Evolutionary conservation across 2,329 filamentous ascomycete species (phyloP).

Genomic region (Gaeumannomyces sp.): DNA sequence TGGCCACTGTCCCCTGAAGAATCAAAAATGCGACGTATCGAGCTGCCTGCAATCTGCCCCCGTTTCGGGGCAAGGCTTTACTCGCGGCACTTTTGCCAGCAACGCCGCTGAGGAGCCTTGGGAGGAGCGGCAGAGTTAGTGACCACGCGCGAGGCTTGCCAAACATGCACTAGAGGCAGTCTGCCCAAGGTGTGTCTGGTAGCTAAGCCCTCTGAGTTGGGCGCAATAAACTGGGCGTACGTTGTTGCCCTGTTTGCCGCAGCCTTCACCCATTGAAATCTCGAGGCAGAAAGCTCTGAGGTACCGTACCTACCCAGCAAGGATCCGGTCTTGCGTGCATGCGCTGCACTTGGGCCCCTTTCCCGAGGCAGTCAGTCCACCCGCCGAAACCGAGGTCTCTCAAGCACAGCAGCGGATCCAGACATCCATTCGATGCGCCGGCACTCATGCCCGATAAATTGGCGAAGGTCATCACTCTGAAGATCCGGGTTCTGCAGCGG

Average conservation of each 20-base stretch:
- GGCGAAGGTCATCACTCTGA: neutral
- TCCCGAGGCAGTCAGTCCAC: neutral
- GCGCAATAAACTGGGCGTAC: too few relatives aligned
- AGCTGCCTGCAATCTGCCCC: neutral
- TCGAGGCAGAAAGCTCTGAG: neutral
- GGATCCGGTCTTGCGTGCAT: neutral
- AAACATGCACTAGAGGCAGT: neutral
- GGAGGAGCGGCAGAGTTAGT: neutral
- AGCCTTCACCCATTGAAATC: too few relatives aligned
- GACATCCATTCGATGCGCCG: too few relatives aligned
- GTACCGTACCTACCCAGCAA: neutral
- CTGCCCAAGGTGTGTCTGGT: too few relatives aligned
- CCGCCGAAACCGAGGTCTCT: neutral
- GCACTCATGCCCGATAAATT: too few relatives aligned
- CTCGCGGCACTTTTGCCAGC: neutral
- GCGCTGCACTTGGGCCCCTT: neutral
- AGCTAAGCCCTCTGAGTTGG: too few relatives aligned
- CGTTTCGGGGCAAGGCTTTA: slow-evolving; percentile 1
- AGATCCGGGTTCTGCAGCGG: neutral
- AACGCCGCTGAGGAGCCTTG: neutral
- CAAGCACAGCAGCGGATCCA: neutral
- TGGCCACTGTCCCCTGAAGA: neutral
- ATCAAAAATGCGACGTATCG: neutral
- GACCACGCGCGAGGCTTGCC: neutral
- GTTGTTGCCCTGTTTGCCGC: too few relatives aligned